Percentiles rank a stretch among this genome's conserved stretches.
phyloP scores from a whole-genome alignment of 2,329 filamentous ascomycete species.

The Pseudogymnoascus sp. region DNA sequence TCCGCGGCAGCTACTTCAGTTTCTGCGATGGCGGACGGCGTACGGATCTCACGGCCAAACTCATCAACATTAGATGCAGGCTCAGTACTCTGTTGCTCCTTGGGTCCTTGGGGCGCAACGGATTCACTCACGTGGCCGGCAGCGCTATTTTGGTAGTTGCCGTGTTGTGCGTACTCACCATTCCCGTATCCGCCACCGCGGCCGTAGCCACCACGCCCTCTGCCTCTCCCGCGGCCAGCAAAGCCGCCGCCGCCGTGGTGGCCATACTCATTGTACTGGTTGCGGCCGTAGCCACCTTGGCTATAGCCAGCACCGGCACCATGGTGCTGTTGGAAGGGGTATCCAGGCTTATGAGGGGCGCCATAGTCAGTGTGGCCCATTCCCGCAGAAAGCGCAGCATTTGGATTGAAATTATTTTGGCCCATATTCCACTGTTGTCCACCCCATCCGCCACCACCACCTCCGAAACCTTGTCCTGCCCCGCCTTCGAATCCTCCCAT shows the following conservation, averaged over 20 bases:
- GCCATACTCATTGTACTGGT: conserved; percentile 69
- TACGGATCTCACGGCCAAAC: conserved; percentile 29
- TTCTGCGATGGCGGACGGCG: not conserved
- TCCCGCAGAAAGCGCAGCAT: conserved; percentile 53
- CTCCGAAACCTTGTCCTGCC: conserved; percentile 47
- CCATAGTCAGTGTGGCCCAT: conserved; percentile 75
- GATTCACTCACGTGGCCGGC: conserved; percentile 21
- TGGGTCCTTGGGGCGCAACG: conserved; percentile 23
- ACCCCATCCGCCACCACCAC: conserved; percentile 60
- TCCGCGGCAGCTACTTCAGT: not conserved
- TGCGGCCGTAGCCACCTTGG: conserved; percentile 74
- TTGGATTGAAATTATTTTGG: conserved; percentile 87
- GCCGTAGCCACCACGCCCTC: conserved; percentile 28
- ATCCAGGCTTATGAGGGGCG: conserved; percentile 63
- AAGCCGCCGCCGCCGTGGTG: conserved; percentile 53
- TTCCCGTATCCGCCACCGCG: conserved; percentile 17
- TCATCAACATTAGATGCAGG: conserved; percentile 26
- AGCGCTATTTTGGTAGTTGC: not conserved
- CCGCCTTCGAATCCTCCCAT: conserved; percentile 58
- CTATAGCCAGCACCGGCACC: conserved; percentile 61
- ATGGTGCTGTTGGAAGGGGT: conserved; percentile 38
- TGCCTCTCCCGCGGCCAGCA: conserved; percentile 30
- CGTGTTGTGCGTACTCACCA: conserved; percentile 7
- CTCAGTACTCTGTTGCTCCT: conserved; percentile 18
- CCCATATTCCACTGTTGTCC: conserved; percentile 72